A percentile compares a stretch with the other conserved stretches of the same genome.
Conservation (phyloP, 2,329 filamentous ascomycete species). For the Coniochaeta sp. region DNA sequence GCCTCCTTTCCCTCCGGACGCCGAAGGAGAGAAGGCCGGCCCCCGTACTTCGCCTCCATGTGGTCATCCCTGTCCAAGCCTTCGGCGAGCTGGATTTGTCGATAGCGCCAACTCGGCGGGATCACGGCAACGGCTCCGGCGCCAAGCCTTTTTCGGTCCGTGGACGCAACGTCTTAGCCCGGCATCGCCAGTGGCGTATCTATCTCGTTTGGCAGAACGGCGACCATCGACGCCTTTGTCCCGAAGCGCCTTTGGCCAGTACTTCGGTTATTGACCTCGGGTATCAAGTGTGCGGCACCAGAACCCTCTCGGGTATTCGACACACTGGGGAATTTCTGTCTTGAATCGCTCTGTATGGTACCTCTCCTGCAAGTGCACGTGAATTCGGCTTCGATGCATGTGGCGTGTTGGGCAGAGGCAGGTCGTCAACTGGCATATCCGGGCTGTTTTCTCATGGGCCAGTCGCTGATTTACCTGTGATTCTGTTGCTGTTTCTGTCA, state of each 20-base stretch:
- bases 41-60: not conserved
- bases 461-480: too few relatives aligned
- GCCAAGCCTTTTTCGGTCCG: not conserved
- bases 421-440: too few relatives aligned
- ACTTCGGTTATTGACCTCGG: too few relatives aligned
- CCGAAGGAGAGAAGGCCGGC: not conserved
- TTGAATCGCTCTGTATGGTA: not conserved
- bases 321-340: not conserved
- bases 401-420: not conserved
- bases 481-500: too few relatives aligned
- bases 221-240: not conserved
- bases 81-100: not conserved
- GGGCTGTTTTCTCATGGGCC: too few relatives aligned
- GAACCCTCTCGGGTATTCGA: too few relatives aligned
- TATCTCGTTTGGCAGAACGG: not conserved
- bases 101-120: not conserved
- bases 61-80: not conserved
- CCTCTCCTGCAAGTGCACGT: not conserved
- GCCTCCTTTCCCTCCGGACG: not conserved
- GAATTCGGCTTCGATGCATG: not conserved
- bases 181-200: not conserved
- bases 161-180: not conserved
- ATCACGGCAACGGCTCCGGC: not conserved
- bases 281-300: too few relatives aligned
- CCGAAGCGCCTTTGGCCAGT: not conserved